A percentile compares a stretch with the other conserved stretches of the same genome.
These are phyloP conservation scores for Neurospora sp. DNA, from an alignment of 495 filamentous ascomycete genomes.

Conservation along the genomic window DNA sequence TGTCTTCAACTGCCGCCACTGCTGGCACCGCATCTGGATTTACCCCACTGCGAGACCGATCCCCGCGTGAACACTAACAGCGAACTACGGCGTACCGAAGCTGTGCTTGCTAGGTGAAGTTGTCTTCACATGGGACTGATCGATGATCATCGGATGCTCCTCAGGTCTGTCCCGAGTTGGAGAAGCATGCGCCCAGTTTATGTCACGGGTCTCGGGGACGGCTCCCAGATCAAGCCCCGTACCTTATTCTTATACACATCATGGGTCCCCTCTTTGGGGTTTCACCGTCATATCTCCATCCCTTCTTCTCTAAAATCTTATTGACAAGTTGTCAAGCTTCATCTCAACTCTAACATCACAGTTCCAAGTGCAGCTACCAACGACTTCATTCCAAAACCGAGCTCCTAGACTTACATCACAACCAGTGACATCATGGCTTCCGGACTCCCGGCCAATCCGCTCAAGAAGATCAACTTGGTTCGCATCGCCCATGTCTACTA, in stretches of 20 bases:
- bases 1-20: background rate
- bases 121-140: background rate
- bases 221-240: background rate
- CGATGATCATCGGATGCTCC: background rate
- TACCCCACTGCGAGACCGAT: background rate
- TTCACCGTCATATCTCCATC: background rate
- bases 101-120: background rate
- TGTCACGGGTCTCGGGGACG: background rate
- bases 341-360: background rate
- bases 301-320: background rate
- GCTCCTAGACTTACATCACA: background rate
- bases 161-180: background rate
- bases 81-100: background rate
- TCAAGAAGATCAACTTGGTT: slow-evolving; percentile 40
- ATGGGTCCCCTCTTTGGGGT: background rate
- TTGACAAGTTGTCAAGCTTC: background rate
- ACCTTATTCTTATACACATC: background rate
- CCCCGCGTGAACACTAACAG: background rate
- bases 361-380: background rate
- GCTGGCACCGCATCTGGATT: background rate
- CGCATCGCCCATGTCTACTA: slow-evolving; percentile 50
- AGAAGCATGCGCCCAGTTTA: background rate
- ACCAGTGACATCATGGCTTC: slow-evolving; percentile 15
- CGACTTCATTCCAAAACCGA: too few species aligned
- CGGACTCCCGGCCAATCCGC: slow-evolving; percentile 12